phyloP scores from a whole-genome alignment of 1,284 basidiomycete species.

The Pseudomicrostroma phylloplanum region DNA sequence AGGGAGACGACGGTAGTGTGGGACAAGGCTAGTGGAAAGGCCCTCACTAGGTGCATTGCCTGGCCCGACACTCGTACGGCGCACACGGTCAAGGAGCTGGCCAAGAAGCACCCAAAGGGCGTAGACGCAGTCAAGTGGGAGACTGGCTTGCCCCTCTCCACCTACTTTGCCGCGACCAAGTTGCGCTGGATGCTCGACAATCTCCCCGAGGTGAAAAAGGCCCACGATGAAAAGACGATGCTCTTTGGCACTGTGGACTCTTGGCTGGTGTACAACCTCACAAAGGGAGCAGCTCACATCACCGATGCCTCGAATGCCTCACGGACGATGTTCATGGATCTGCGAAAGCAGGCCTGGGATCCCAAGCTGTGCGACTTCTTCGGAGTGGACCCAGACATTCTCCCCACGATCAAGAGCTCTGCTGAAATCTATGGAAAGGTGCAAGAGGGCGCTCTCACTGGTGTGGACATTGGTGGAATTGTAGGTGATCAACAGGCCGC shows the following conservation, averaged over 20 bases:
- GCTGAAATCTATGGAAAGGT: slow-evolving; percentile 85
- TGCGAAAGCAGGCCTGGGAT: slow-evolving; percentile 77
- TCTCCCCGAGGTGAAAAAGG: slow-evolving; percentile 68
- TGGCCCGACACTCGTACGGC: slow-evolving; percentile 94
- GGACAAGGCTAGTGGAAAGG: slow-evolving; percentile 81
- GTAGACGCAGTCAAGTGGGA: slow-evolving; percentile 60
- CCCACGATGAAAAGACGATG: slow-evolving; percentile 75
- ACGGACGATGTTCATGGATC: slow-evolving; percentile 83
- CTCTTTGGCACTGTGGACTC: slow-evolving; percentile 92
- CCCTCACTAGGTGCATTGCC: slow-evolving; percentile 78
- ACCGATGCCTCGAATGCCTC: slow-evolving; percentile 96
- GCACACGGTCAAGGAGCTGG: slow-evolving; percentile 69
- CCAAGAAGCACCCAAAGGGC: slow-evolving; percentile 69
- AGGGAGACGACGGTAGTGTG: slow-evolving; percentile 93
- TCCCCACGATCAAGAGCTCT: slow-evolving; percentile 82
- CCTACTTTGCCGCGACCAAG: slow-evolving; percentile 95
- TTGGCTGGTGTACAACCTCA: slow-evolving; percentile 87
- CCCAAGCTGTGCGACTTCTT: slow-evolving; percentile 80
- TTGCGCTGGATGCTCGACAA: slow-evolving; percentile 94
- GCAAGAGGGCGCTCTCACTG: slow-evolving; percentile 63
- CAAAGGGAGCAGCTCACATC: slow-evolving; percentile 79
- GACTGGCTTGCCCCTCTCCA: slow-evolving; percentile 52
- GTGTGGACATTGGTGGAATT: slow-evolving; percentile 79
- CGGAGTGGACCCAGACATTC: slow-evolving; percentile 66
- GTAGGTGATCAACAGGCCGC: slow-evolving; percentile 96